phyloP scores from a whole-genome alignment of 2,329 filamentous ascomycete species.

The Aschersonia sp. region DNA sequence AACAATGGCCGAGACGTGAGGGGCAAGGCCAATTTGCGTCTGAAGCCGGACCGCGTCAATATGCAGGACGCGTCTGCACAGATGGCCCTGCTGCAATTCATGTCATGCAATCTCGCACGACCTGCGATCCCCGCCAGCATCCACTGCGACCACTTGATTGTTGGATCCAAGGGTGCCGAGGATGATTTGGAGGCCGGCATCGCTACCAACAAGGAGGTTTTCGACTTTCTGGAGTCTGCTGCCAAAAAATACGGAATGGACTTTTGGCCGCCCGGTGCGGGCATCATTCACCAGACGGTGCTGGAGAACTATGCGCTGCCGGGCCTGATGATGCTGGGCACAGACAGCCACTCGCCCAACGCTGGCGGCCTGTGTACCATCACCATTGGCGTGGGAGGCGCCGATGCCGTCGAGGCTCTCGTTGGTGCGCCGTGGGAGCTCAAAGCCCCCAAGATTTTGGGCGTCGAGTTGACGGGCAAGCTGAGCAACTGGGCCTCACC shows the following conservation, averaged over 20 bases:
- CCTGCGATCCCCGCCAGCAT: conserved; percentile 94
- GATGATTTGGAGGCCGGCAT: conserved; percentile 76
- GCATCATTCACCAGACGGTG: conserved; percentile 95
- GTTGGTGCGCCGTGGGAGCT: conserved; percentile 96
- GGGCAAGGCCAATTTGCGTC: conserved; percentile 82
- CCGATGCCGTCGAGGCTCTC: conserved; percentile 91
- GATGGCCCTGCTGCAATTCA: conserved; percentile 97
- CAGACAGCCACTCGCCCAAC: conserved; percentile 94
- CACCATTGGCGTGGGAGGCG: conserved; percentile 92
- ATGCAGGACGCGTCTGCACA: conserved; percentile 99
- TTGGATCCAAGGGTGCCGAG: conserved; percentile 80
- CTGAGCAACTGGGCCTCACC: conserved; percentile 84
- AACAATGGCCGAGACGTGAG: conserved; percentile 73
- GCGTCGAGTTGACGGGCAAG: conserved; percentile 70
- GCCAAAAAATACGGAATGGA: conserved; percentile 85
- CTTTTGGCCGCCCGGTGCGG: conserved; percentile 87
- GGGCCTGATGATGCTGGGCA: conserved; percentile 96
- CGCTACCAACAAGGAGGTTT: conserved; percentile 87
- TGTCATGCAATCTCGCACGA: conserved; percentile 80
- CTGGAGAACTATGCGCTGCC: conserved; percentile 97
- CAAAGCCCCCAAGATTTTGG: conserved; percentile 82
- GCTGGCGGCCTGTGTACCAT: conserved; percentile 89
- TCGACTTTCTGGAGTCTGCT: conserved; percentile 90
- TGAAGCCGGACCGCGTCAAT: conserved; percentile 92
- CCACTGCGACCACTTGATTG: conserved; percentile 98